Evolutionary conservation across 106 monocot species (phyloP).

Genomic region (Dioscorea zingiberensis): DNA sequence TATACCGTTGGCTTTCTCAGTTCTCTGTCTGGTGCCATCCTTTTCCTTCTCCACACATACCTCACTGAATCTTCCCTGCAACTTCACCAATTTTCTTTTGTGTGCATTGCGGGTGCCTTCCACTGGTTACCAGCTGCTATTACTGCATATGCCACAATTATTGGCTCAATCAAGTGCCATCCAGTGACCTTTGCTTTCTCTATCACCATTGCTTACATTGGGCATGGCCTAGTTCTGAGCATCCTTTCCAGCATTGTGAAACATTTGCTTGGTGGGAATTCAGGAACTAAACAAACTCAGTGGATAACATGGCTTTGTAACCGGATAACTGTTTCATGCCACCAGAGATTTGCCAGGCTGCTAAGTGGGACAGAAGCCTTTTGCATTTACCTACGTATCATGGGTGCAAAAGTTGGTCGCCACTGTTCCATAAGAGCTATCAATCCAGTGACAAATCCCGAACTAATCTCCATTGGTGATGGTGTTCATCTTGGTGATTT

Average conservation of each 20-base stretch:
- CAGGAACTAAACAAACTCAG: constrained; percentile 5
- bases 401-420: constrained; percentile 34
- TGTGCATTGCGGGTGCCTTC: constrained; percentile 34
- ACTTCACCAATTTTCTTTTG: constrained; percentile 20
- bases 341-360: constrained; percentile 43
- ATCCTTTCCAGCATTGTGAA: constrained; percentile 17
- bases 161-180: constrained; percentile 10
- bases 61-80: constrained; percentile 12
- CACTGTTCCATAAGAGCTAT: constrained; percentile 50
- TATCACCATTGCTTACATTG: constrained; percentile 25
- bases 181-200: constrained; percentile 12
- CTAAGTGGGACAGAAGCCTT: constrained; percentile 49
- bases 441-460: constrained; percentile 29
- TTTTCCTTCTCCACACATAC: constrained; percentile 21
- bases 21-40: constrained; percentile 29
- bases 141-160: constrained; percentile 21
- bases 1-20: constrained; percentile 36
- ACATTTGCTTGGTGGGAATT: constrained; percentile 13
- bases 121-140: constrained; percentile 43
- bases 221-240: constrained; percentile 31
- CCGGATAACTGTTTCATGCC: constrained; percentile 27
- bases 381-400: constrained; percentile 36
- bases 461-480: constrained; percentile 32
- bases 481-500: constrained; percentile 57
- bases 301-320: constrained; percentile 28